Evolutionary conservation across 1,139 yeast genomes (phyloP).

Genomic region (Kurtzmaniella quercitrusa): DNA sequence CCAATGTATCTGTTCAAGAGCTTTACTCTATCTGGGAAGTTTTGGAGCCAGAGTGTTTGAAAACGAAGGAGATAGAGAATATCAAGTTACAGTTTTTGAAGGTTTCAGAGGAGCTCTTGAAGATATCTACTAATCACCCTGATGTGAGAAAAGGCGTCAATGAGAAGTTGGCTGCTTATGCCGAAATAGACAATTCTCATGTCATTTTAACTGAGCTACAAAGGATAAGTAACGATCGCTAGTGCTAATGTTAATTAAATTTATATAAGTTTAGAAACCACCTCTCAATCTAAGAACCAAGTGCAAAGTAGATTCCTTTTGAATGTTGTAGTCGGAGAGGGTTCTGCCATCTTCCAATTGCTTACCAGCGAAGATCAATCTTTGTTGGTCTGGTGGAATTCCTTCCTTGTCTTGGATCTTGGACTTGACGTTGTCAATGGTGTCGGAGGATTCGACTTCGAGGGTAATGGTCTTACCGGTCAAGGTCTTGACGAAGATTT

Average conservation of each 20-base stretch:
- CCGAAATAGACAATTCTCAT: slow-evolving; percentile 23
- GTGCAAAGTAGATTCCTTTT: slow-evolving; percentile 59
- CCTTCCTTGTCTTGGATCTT: slow-evolving; percentile 55
- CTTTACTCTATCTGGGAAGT: slow-evolving; percentile 18
- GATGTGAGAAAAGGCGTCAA: slow-evolving; percentile 11
- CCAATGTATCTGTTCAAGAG: not conserved
- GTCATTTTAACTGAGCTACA: slow-evolving; percentile 27
- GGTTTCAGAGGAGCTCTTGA: slow-evolving; percentile 20
- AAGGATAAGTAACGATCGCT: slow-evolving; percentile 4
- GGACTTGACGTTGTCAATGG: slow-evolving; percentile 60
- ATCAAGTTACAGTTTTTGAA: slow-evolving; percentile 51
- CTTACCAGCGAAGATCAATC: slow-evolving; percentile 57
- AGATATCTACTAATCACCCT: slow-evolving; percentile 3
- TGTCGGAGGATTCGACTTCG: slow-evolving; percentile 93
- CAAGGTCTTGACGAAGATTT: slow-evolving; percentile 97
- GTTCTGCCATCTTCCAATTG: slow-evolving; percentile 68
- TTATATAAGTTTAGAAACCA: slow-evolving; percentile 56
- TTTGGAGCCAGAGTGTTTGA: slow-evolving; percentile 29
- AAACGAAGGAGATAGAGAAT: slow-evolving; percentile 52
- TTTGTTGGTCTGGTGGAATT: slow-evolving; percentile 50
- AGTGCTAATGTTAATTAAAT: slow-evolving; percentile 2
- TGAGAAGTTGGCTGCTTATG: slow-evolving; percentile 23
- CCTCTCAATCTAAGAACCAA: slow-evolving; percentile 57
- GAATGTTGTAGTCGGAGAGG: slow-evolving; percentile 62
- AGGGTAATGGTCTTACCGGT: slow-evolving; percentile 99